Percentiles rank a stretch among this genome's conserved stretches.
Conservation (phyloP, 2,329 filamentous ascomycete species). For the Leptographium procerum region DNA sequence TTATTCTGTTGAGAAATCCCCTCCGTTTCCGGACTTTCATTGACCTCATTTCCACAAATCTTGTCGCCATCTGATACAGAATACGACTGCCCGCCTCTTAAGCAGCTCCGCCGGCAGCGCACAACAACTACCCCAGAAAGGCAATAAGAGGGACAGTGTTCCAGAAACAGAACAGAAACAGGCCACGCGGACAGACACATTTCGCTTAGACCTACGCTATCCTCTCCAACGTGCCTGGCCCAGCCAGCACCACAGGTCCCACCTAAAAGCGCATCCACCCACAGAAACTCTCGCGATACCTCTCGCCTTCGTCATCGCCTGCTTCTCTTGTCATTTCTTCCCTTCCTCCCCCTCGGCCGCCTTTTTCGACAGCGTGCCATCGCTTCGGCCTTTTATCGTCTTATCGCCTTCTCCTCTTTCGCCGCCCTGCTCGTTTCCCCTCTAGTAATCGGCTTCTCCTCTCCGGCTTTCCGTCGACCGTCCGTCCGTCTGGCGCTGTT, state of each 20-base stretch:
- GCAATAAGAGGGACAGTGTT: conserved; percentile 1
- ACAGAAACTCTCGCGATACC: neutral
- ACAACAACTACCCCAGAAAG: conserved; percentile 1
- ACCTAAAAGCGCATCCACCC: neutral
- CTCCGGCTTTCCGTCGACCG: neutral
- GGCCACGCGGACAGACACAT: conserved; percentile 4
- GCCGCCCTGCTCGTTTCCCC: neutral
- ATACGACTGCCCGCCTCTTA: neutral
- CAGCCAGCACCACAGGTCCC: neutral
- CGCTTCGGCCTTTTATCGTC: neutral
- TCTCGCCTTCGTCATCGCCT: neutral
- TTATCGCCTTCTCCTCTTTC: neutral
- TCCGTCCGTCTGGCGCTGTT: neutral
- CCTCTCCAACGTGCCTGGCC: neutral
- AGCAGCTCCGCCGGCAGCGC: neutral
- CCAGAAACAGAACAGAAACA: conserved; percentile 3
- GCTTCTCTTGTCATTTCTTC: neutral
- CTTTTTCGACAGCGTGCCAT: neutral
- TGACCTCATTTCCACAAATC: neutral
- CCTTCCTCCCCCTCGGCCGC: neutral
- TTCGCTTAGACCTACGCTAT: conserved; percentile 1
- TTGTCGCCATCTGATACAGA: neutral
- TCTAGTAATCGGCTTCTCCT: neutral
- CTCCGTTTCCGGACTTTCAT: neutral
- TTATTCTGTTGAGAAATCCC: neutral